phyloP scores from a whole-genome alignment of 768 basidiomycete genomes.

The Tylopilus sp. region DNA sequence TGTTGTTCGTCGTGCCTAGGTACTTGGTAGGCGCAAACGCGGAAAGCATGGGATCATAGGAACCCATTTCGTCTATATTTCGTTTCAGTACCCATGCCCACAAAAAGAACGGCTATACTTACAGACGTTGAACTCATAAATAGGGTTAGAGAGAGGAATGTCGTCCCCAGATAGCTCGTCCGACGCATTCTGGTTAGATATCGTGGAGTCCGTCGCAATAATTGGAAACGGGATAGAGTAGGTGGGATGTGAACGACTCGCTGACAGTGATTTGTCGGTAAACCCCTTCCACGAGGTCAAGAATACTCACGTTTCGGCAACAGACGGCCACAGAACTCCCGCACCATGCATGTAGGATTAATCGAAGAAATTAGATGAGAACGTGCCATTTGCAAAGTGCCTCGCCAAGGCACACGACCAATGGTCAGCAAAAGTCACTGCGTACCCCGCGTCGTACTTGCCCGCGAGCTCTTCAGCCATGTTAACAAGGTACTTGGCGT shows the following conservation, averaged over 20 bases:
- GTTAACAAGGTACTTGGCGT: slow-evolving; percentile 16
- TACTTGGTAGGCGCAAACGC: slow-evolving; percentile 45
- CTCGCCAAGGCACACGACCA: slow-evolving; percentile 28
- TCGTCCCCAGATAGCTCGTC: slow-evolving; percentile 16
- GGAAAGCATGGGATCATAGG: slow-evolving; percentile 40
- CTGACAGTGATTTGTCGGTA: slow-evolving; percentile 15
- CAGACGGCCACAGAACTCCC: slow-evolving; percentile 33
- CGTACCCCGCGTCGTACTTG: slow-evolving; percentile 31
- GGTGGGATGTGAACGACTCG: slow-evolving; percentile 30
- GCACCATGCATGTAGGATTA: slow-evolving; percentile 31
- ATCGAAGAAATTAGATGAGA: slow-evolving; percentile 26
- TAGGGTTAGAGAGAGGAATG: slow-evolving; percentile 30
- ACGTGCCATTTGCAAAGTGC: slow-evolving; percentile 40
- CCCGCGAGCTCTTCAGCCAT: slow-evolving; percentile 26
- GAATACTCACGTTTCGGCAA: slow-evolving; percentile 30
- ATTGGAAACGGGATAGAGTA: slow-evolving; percentile 40
- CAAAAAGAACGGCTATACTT: slow-evolving; percentile 1
- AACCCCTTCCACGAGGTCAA: not conserved
- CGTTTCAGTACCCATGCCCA: not conserved
- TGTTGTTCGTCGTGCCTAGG: slow-evolving; percentile 38
- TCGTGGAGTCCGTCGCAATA: slow-evolving; percentile 26
- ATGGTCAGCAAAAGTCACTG: slow-evolving; percentile 29
- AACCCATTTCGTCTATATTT: slow-evolving; percentile 36
- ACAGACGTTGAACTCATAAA: slow-evolving; percentile 36
- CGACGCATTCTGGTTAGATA: slow-evolving; percentile 25